Conservation (phyloP, 2,329 filamentous ascomycete species). For the Septoria linicola region DNA sequence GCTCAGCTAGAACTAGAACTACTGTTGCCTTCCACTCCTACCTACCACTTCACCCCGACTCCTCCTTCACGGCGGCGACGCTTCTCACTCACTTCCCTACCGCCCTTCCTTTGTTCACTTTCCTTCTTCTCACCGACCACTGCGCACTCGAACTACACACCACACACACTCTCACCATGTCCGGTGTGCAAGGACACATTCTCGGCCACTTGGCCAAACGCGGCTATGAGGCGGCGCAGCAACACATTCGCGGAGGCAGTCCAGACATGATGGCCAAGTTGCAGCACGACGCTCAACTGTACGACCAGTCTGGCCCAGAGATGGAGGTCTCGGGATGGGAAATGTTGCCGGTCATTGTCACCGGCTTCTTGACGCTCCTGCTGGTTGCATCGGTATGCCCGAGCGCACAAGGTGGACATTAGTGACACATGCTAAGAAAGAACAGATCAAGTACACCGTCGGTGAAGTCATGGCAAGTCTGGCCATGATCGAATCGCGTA, state of each 20-base stretch:
- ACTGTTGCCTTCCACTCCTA: neutral
- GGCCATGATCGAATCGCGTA: constrained; percentile 62
- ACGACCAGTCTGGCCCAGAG: constrained; percentile 30
- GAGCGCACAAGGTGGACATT: neutral
- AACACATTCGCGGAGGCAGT: constrained; percentile 21
- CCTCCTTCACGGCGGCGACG: neutral
- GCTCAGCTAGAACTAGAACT: neutral
- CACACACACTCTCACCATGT: constrained; percentile 21
- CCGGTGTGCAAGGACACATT: constrained; percentile 31
- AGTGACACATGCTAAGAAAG: constrained; percentile 12
- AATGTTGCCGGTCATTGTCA: constrained; percentile 36
- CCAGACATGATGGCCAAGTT: constrained; percentile 27
- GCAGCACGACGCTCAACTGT: constrained; percentile 33
- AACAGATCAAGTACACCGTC: constrained; percentile 54
- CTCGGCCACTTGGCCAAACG: constrained; percentile 38
- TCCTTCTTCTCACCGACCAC: neutral
- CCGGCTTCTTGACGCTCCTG: constrained; percentile 44
- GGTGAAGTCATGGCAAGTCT: constrained; percentile 61
- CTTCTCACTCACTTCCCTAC: neutral
- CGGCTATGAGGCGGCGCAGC: constrained; percentile 34
- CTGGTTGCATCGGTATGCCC: constrained; percentile 44
- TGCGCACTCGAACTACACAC: neutral
- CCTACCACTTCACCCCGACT: too few species aligned
- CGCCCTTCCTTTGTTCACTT: too few species aligned
- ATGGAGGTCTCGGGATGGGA: constrained; percentile 31